Conservation (phyloP, 805 yeast species). For the fission yeast (Schizosaccharomyces pombe) region DNA sequence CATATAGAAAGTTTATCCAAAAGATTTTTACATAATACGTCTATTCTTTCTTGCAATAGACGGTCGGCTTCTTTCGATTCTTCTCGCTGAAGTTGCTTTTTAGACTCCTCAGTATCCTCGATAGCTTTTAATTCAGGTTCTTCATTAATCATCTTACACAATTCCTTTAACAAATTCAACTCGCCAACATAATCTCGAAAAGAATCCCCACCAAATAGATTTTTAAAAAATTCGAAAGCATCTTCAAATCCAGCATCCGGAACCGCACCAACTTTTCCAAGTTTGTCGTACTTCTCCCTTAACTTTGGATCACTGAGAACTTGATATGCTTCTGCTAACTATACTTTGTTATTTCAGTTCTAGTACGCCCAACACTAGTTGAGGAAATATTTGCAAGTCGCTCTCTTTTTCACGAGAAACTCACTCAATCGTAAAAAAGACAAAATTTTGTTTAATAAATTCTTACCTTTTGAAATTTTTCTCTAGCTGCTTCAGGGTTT, state of each 20-base stretch:
- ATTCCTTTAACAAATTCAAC: background rate
- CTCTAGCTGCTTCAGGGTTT: constrained; percentile 61
- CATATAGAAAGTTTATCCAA: constrained; percentile 29
- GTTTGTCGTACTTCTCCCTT: constrained; percentile 54
- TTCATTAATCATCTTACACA: background rate
- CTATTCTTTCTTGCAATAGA: constrained; percentile 38
- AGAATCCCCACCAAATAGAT: constrained; percentile 81
- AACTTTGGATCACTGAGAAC: constrained; percentile 51
- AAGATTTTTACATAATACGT: constrained; percentile 36
- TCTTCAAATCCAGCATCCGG: constrained; percentile 47
- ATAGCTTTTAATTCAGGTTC: constrained; percentile 11
- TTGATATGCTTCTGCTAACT: constrained; percentile 27
- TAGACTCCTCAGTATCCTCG: constrained; percentile 15
- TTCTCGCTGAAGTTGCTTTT: constrained; percentile 18
- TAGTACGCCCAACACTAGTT: no score
- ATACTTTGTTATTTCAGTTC: no score
- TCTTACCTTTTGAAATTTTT: constrained; percentile 55
- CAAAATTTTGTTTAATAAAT: no score
- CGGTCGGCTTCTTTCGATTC: constrained; percentile 21
- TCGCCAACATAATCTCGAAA: constrained; percentile 23
- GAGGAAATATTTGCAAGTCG: background rate
- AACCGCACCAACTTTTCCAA: constrained; percentile 55
- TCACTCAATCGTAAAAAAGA: no score
- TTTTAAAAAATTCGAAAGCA: constrained; percentile 62
- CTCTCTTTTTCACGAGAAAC: no score